Percentiles rank a stretch among this genome's conserved stretches.
phyloP scores from a whole-genome alignment of 345 rosid species.

The Hibiscus mutabilis region DNA sequence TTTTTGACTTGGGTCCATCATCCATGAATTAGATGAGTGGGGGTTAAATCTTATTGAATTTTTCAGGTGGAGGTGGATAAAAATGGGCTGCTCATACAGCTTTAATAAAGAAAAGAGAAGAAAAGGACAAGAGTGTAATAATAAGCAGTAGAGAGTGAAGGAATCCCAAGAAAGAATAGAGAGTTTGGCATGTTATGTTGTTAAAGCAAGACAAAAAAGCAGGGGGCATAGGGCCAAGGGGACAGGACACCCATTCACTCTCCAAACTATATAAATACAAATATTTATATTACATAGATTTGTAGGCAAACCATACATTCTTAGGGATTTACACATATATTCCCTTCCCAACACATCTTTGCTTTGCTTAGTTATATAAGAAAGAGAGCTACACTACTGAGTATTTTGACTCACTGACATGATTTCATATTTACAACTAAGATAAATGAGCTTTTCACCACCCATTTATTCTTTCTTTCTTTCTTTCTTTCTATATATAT shows the following conservation, averaged over 20 bases:
- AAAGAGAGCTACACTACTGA: constrained; percentile 13
- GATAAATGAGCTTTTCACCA: not conserved
- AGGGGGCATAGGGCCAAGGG: constrained; percentile 1
- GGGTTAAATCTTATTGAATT: too few species aligned
- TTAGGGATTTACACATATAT: constrained; percentile 37
- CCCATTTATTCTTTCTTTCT: constrained; percentile 4
- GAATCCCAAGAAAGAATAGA: constrained; percentile 74
- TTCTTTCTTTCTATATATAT: too few species aligned
- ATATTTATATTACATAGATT: too few species aligned
- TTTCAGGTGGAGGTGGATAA: not conserved
- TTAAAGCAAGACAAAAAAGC: constrained; percentile 63
- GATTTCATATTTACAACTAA: constrained; percentile 30
- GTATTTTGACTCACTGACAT: constrained; percentile 25
- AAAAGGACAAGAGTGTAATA: not conserved
- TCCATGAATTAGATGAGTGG: not conserved
- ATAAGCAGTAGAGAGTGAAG: constrained; percentile 23
- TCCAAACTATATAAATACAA: not conserved
- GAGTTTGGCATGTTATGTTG: constrained; percentile 85
- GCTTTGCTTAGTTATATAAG: not conserved
- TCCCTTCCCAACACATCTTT: constrained; percentile 18
- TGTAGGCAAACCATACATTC: constrained; percentile 28
- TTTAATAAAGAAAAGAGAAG: not conserved
- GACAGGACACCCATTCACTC: constrained; percentile 19
- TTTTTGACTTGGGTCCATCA: too few species aligned
- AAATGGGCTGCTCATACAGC: constrained; percentile 7